Conservation (phyloP, 1,284 basidiomycete species). For the Apiotrichum porosum region DNA sequence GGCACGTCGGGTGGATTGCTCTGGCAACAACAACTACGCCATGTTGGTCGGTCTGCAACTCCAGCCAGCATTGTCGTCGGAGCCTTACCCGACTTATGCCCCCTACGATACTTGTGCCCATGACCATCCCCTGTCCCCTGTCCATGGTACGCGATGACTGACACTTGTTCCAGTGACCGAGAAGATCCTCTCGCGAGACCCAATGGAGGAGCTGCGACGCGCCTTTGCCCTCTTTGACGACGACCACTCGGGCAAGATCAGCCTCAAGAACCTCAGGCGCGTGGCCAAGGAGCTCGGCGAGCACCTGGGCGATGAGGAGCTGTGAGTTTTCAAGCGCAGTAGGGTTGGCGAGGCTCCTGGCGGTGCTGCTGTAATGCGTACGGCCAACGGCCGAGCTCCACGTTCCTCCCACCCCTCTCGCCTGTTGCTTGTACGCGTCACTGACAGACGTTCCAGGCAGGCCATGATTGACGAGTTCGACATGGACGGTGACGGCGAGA, state of each 20-base stretch:
- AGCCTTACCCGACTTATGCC: too few relatives aligned
- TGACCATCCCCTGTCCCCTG: neutral
- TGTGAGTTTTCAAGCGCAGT: constrained; percentile 62
- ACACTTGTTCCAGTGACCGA: constrained; percentile 76
- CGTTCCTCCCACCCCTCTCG: neutral
- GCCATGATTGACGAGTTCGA: constrained; percentile 99
- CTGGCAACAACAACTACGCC: too few relatives aligned
- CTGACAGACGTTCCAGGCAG: constrained; percentile 59
- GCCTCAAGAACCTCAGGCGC: constrained; percentile 78
- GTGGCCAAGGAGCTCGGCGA: constrained; percentile 98
- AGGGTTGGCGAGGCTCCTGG: neutral
- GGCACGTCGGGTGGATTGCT: too few relatives aligned
- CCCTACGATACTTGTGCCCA: too few relatives aligned
- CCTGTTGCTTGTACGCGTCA: too few relatives aligned
- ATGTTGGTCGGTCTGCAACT: too few relatives aligned
- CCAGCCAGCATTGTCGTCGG: too few relatives aligned
- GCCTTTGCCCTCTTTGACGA: constrained; percentile 97
- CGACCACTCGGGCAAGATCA: constrained; percentile 92
- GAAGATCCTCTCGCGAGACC: constrained; percentile 85
- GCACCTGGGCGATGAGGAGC: constrained; percentile 89
- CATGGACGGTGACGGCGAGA: constrained; percentile 96
- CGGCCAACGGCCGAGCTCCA: too few relatives aligned
- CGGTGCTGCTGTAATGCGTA: neutral
- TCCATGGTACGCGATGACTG: neutral
- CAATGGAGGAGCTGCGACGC: constrained; percentile 90